A percentile compares a stretch with the other conserved stretches of the same genome.
phyloP scores from a whole-genome alignment of 2,329 filamentous ascomycete species.

The Sarocladiaceae sp. region DNA sequence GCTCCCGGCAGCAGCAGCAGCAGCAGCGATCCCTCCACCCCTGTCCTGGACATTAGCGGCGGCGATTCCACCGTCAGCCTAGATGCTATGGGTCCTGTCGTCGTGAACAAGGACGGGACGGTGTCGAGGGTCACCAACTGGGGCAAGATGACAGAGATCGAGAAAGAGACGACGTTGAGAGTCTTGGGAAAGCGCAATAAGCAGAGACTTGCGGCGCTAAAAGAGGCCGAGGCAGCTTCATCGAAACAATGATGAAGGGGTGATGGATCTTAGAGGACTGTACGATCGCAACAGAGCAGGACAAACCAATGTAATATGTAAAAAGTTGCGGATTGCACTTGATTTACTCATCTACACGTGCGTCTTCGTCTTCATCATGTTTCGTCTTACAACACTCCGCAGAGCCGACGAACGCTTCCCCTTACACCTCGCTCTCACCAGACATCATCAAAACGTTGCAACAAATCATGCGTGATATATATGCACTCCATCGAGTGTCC shows the following conservation, averaged over 20 bases:
- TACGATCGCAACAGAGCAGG: no score
- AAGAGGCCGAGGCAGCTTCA: constrained; percentile 12
- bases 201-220: constrained; percentile 49
- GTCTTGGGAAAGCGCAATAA: constrained; percentile 65
- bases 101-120: constrained; percentile 67
- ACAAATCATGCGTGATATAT: no score
- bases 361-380: no score
- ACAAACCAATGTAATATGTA: no score
- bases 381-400: no score
- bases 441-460: no score
- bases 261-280: no score
- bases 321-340: no score
- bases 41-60: constrained; percentile 27
- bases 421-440: no score
- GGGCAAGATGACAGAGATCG: constrained; percentile 62
- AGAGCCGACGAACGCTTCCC: no score
- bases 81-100: constrained; percentile 65
- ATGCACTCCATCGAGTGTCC: neutral
- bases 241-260: neutral
- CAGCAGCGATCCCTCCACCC: no score
- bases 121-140: constrained; percentile 68
- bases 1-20: neutral
- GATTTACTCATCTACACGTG: no score
- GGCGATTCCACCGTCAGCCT: constrained; percentile 43
- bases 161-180: constrained; percentile 60